Conservation (phyloP, 352 stramenopile species). For the Globisporangium spiculum region DNA sequence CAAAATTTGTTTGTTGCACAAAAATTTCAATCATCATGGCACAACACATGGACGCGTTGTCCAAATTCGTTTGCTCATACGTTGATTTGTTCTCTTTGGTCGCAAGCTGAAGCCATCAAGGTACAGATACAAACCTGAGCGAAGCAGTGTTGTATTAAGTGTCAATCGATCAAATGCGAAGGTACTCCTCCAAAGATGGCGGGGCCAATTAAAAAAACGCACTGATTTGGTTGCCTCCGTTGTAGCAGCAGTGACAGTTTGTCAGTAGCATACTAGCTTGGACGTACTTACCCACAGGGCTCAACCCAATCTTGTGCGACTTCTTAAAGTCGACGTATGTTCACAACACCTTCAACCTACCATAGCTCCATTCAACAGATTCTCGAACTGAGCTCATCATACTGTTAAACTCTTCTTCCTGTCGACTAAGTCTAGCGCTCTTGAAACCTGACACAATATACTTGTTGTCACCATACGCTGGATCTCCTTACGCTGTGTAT, state of each 20-base stretch:
- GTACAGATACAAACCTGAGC: neutral
- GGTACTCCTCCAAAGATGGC: neutral
- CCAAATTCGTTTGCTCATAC: neutral
- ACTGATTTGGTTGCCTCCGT: neutral
- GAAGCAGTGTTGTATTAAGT: neutral
- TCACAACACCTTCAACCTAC: neutral
- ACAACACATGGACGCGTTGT: neutral
- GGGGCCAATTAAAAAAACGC: neutral
- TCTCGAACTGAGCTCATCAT: neutral
- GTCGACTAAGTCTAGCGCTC: neutral
- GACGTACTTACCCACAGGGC: neutral
- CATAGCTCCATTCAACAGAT: neutral
- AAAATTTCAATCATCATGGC: neutral
- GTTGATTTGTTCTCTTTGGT: neutral
- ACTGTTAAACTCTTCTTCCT: neutral
- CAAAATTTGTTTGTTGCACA: neutral
- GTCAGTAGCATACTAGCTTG: neutral
- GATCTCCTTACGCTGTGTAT: neutral
- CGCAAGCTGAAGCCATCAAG: neutral
- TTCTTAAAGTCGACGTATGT: neutral
- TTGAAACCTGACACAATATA: neutral
- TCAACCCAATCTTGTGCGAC: constrained; percentile 1
- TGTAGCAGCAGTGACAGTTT: constrained; percentile 1
- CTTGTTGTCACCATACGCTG: neutral
- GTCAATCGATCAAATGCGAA: neutral